These are phyloP conservation scores for Pseudogymnoascus destructans DNA, from an alignment of 2,329 filamentous ascomycete genomes.

Conservation along the genomic window DNA sequence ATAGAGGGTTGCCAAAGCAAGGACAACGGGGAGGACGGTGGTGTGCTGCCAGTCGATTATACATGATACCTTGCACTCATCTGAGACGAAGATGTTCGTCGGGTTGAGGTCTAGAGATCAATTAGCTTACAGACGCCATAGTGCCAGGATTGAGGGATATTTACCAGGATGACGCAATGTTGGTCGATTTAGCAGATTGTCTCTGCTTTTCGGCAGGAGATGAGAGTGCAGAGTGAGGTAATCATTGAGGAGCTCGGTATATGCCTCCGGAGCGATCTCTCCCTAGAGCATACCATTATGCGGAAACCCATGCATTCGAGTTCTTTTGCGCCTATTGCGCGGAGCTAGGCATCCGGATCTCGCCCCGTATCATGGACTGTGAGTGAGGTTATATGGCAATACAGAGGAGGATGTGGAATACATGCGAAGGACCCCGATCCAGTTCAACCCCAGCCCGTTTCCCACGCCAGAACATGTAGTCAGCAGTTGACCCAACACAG, in stretches of 20 bases:
- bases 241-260: not conserved
- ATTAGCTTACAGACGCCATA: not conserved
- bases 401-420: not conserved
- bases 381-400: not conserved
- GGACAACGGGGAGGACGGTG: constrained; percentile 27
- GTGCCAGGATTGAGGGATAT: not conserved
- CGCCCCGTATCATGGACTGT: not conserved
- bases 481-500: not conserved
- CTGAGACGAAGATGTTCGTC: constrained; percentile 24
- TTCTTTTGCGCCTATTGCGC: not conserved
- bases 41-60: constrained; percentile 33
- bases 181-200: constrained; percentile 3
- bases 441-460: not conserved
- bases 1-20: constrained; percentile 28
- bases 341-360: not conserved
- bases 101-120: constrained; percentile 11
- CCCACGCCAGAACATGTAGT: not conserved
- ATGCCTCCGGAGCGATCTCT: not conserved
- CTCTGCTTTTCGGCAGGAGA: not conserved
- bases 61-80: constrained; percentile 25
- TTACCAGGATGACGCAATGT: constrained; percentile 12
- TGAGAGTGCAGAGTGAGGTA: not conserved
- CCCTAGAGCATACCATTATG: not conserved
- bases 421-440: not conserved
- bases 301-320: not conserved